These are phyloP conservation scores for Flaveria linearis DNA, from an alignment of 129 eudicot genomes.

Conservation along the genomic window DNA sequence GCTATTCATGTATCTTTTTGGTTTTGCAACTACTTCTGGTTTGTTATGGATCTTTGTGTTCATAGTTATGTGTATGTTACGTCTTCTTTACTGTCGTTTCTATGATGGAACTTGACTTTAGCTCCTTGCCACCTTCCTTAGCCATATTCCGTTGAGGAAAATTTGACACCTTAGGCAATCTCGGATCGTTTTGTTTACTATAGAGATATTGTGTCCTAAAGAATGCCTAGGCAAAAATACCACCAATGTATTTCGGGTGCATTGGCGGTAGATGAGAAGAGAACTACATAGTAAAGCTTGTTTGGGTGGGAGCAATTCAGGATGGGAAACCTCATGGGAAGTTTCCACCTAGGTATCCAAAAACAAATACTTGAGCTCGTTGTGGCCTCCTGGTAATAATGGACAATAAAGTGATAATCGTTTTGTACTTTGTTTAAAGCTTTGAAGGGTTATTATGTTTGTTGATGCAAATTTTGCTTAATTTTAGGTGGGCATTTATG, in stretches of 20 bases:
- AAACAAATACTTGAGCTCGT: neutral
- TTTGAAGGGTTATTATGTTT: constrained; percentile 8
- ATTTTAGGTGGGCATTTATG: constrained; percentile 85
- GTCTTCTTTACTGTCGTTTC: too few species aligned
- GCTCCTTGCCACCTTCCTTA: too few species aligned
- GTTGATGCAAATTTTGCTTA: neutral
- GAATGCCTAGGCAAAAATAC: neutral
- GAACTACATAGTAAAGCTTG: neutral
- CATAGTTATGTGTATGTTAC: too few species aligned
- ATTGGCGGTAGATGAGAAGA: too few species aligned
- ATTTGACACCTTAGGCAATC: too few species aligned
- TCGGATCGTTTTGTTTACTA: neutral
- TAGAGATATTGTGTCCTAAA: neutral
- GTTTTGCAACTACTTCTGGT: neutral
- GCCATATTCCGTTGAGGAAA: too few species aligned
- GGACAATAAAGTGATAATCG: too few species aligned
- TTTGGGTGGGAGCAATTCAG: too few species aligned
- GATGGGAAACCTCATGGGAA: too few species aligned
- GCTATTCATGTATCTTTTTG: neutral
- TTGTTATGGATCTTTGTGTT: neutral
- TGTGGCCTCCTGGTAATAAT: too few species aligned
- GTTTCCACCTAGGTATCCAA: neutral
- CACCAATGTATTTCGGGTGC: neutral
- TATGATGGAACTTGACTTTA: too few species aligned
- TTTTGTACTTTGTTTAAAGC: neutral